phyloP scores from a whole-genome alignment of 140 eudicot species.

The Anethum foeniculum region DNA sequence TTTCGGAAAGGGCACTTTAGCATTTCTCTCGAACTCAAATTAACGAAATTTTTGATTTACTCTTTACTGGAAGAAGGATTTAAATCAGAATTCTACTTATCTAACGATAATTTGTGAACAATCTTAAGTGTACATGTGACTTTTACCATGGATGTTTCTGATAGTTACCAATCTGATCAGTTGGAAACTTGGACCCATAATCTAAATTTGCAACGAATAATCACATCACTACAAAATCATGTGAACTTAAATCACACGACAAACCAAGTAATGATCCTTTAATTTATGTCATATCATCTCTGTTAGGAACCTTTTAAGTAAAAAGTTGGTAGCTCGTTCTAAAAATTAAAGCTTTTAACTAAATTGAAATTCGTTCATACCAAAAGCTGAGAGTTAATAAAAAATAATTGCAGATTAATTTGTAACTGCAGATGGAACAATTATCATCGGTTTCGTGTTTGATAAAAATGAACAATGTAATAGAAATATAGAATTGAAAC shows the following conservation, averaged over 20 bases:
- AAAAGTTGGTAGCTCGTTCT: background rate
- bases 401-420: background rate
- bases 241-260: constrained; percentile 4
- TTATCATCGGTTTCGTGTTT: no score
- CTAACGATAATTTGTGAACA: no score
- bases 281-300: background rate
- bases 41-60: no score
- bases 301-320: constrained; percentile 1
- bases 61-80: no score
- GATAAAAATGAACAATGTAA: background rate
- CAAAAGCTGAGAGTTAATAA: background rate
- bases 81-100: no score
- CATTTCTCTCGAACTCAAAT: no score
- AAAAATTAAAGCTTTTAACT: background rate
- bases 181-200: constrained; percentile 3
- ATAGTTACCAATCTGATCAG: background rate
- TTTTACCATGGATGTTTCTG: background rate
- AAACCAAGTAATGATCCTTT: background rate
- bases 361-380: background rate
- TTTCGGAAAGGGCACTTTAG: no score
- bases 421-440: background rate
- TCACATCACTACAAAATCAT: background rate
- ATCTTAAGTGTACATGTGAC: background rate
- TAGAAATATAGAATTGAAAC: background rate
- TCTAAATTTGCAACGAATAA: background rate